Percentiles rank a stretch among this genome's conserved stretches.
These are phyloP conservation scores for Ocimum tenuiflorum DNA, from an alignment of 257 asterid species.

Conservation along the genomic window DNA sequence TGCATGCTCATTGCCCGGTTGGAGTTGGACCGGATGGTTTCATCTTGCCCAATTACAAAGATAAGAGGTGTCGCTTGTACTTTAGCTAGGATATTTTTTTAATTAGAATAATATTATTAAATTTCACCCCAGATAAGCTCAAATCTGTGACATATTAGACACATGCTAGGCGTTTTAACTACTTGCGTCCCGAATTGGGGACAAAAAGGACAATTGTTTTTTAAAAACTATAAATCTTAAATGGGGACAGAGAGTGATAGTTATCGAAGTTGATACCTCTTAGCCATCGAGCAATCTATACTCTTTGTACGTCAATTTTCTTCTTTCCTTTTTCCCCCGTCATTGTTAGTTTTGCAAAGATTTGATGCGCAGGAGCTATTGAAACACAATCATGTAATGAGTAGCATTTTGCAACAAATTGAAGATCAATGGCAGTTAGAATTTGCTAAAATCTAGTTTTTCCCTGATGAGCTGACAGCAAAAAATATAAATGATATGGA, in stretches of 20 bases:
- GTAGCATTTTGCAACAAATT: not conserved
- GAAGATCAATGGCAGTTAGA: not conserved
- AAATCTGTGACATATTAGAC: too few species aligned
- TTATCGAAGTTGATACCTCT: too few species aligned
- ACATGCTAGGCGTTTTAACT: too few species aligned
- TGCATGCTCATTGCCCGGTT: constrained; percentile 62
- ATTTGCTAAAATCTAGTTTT: not conserved
- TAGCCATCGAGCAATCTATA: too few species aligned
- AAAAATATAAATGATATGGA: not conserved
- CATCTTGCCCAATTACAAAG: constrained; percentile 36
- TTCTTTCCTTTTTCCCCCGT: not conserved
- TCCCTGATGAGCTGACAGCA: not conserved
- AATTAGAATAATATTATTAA: too few species aligned
- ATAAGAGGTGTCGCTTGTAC: constrained; percentile 58
- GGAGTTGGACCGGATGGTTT: constrained; percentile 68
- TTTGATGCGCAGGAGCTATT: not conserved
- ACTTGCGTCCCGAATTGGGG: too few species aligned
- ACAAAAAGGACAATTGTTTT: too few species aligned
- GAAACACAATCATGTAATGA: not conserved
- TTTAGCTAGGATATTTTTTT: constrained; percentile 28
- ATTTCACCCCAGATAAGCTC: too few species aligned
- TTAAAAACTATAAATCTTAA: too few species aligned
- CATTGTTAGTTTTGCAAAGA: not conserved
- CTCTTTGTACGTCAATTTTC: not conserved
- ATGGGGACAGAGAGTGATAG: too few species aligned